Evolutionary conservation across 176 grass and related monocot genomes (phyloP).

Genomic region (Triticum aestivum): DNA sequence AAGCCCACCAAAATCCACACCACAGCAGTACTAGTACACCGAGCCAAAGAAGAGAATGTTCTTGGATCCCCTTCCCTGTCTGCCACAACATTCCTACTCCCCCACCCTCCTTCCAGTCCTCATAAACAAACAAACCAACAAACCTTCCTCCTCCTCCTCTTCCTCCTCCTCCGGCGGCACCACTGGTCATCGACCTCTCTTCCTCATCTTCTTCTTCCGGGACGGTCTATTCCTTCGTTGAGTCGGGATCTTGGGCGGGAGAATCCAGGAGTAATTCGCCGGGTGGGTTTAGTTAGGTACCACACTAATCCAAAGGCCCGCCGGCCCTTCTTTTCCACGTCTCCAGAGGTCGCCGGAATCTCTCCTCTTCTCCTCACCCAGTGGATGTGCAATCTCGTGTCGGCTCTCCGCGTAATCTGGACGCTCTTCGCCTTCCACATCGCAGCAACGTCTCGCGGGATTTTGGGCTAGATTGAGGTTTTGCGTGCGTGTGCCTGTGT

Average conservation of each 20-base stretch:
- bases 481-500: not conserved
- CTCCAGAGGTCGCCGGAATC: not conserved
- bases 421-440: constrained; percentile 43
- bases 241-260: not conserved
- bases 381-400: constrained; percentile 61
- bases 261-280: not conserved
- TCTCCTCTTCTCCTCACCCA: not conserved
- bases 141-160: not conserved
- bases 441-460: not conserved
- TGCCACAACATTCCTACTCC: constrained; percentile 39
- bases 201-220: not conserved
- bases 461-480: not conserved
- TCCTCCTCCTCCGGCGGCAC: not conserved
- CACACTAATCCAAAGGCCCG: not conserved
- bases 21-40: not conserved
- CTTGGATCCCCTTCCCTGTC: constrained; percentile 30
- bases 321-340: not conserved
- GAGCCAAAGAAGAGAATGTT: constrained; percentile 39
- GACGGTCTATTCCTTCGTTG: not conserved
- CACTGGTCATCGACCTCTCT: not conserved
- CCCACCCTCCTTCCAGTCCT: not conserved
- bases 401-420: constrained; percentile 52
- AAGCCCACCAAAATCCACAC: not conserved
- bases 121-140: constrained; percentile 32
- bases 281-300: not conserved